Base-by-base conservation (phyloP, 2,329 filamentous ascomycete genomes). In the Escovopsis sp. region DNA sequence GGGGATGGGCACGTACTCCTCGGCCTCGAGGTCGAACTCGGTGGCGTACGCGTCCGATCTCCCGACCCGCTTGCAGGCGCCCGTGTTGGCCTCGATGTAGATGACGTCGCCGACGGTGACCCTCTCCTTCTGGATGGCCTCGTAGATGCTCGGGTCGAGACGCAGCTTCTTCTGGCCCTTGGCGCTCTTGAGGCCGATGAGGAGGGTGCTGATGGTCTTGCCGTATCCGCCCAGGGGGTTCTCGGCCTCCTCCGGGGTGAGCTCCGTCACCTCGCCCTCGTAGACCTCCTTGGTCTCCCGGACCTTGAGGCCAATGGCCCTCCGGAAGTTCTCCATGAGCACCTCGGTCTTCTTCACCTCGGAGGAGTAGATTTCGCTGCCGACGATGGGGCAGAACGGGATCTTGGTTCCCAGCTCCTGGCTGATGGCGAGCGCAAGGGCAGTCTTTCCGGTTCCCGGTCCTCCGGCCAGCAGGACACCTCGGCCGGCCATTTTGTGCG, bases 321-420 rank as follows among this genome's bases (percentile, higher is more conserved):
- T 75, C 59, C 91, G 77, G 64, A 98, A 98, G 68, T 96, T 96
- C 72, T 98, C 91, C 91, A 96, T 96, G 59, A 98, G 68, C 51
- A 94, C 83, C 64, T 98, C 91, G 39, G 91, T 98, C 77, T 98
- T 98, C 77, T 98, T 98, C 49, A 98, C 88, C 65, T 98, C 91
- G 37, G 89, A 82, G 52, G 86, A 94, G 68, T 95, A 98, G 55
- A 98, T 83, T 65, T 98, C 91, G 69, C 88, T 95, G 53, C 88
- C 91, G 41, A 95, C 91, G 58, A 98, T 96, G 33, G 89, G 88
- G 63, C 91, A 95, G 61, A 98, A 98, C 7, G 91, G 91, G 43
- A 98, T 94, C 69, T 95, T 96, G 39, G 88, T 95, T 52, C 91
- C 91, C 50, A 98, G 72, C 63, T 98, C 91, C 65, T 96, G 91